phyloP scores from a whole-genome alignment of 2,329 filamentous ascomycete genomes.

The Ambrosiella cleistominuta region DNA sequence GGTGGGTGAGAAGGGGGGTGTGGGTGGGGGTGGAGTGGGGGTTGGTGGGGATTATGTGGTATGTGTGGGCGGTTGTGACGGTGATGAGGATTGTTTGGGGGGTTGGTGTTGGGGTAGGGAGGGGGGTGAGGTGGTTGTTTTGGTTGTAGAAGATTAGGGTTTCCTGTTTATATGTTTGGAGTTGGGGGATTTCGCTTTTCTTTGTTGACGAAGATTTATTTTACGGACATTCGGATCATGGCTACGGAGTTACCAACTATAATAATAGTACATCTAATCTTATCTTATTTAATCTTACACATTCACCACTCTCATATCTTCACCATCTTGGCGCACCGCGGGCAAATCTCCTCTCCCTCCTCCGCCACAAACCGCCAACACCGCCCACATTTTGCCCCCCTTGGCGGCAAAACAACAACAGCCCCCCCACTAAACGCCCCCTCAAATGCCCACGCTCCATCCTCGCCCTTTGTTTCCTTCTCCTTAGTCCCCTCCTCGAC shows the following conservation, averaged over 20 bases:
- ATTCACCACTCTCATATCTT: background rate
- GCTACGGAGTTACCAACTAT: background rate
- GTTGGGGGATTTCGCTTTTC: background rate
- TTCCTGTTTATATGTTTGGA: background rate
- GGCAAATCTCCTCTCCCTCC: slow-evolving; percentile 49
- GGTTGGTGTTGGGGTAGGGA: slow-evolving; percentile 39
- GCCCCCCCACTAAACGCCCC: slow-evolving; percentile 29
- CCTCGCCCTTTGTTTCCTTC: too few species aligned
- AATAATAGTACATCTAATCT: background rate
- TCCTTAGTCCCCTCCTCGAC: slow-evolving; percentile 17
- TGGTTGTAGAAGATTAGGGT: slow-evolving; percentile 46
- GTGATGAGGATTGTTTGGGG: slow-evolving; percentile 49
- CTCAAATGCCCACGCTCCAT: slow-evolving; percentile 13
- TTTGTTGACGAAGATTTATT: background rate
- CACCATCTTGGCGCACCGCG: slow-evolving; percentile 53
- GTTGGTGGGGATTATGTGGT: slow-evolving; percentile 82
- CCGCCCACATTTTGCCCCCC: slow-evolving; percentile 54
- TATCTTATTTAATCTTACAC: slow-evolving; percentile 8
- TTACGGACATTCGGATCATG: background rate
- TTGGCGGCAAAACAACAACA: slow-evolving; percentile 32
- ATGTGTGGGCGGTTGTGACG: slow-evolving; percentile 78
- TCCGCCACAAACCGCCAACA: slow-evolving; percentile 79
- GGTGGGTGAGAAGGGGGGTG: too few species aligned
- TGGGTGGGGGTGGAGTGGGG: slow-evolving; percentile 79
- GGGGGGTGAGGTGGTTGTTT: slow-evolving; percentile 59